Evolutionary conservation across 306 rosid species (phyloP).

Genomic region (Prunus padus): DNA sequence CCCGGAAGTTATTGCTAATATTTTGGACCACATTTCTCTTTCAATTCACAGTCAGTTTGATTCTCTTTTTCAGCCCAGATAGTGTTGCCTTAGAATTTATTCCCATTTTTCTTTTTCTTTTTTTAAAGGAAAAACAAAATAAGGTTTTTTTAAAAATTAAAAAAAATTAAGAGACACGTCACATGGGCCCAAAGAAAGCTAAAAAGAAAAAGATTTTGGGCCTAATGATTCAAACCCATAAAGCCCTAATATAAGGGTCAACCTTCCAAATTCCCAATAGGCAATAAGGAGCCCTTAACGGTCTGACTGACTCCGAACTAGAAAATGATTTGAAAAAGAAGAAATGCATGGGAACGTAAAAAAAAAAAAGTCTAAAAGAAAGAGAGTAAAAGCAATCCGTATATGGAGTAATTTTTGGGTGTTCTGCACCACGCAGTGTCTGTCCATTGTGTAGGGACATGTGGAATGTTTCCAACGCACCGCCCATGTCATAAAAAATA

Average conservation of each 20-base stretch:
- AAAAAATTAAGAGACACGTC: not conserved
- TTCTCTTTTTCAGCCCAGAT: not conserved
- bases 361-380: not conserved
- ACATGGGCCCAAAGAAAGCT: not conserved
- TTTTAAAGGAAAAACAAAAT: too few species aligned
- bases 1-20: not conserved
- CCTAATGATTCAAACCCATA: not conserved
- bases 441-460: too few species aligned
- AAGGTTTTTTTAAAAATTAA: not conserved
- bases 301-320: not conserved
- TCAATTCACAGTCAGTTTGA: not conserved
- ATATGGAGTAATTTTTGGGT: too few species aligned
- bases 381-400: not conserved
- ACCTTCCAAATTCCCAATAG: slow-evolving; percentile 1
- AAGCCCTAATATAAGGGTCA: slow-evolving; percentile 9
- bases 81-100: too few species aligned
- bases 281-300: slow-evolving; percentile 4
- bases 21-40: not conserved
- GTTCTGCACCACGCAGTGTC: too few species aligned
- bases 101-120: not conserved
- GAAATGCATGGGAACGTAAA: slow-evolving; percentile 5
- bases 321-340: not conserved
- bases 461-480: too few species aligned
- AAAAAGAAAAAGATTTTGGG: not conserved
- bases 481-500: too few species aligned